Conservation (phyloP, 2,329 filamentous ascomycete genomes). For the Ceratocystis huliohia region DNA sequence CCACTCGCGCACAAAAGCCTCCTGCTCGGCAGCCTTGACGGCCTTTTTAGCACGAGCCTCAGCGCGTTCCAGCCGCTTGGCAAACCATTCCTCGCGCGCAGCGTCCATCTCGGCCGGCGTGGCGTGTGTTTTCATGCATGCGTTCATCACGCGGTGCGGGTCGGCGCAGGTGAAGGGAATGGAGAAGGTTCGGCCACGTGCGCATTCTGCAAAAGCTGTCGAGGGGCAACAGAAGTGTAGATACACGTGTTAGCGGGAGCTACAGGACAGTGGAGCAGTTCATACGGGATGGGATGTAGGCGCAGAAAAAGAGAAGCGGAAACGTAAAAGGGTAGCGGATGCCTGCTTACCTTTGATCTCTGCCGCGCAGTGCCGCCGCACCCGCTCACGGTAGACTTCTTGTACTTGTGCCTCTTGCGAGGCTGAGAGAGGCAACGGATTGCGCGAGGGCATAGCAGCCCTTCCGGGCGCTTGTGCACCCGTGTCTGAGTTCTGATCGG, state of each 20-base stretch:
- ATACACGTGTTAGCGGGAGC: not conserved
- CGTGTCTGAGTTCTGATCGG: not conserved
- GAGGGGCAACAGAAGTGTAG: not conserved
- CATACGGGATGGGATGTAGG: not conserved
- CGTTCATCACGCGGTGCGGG: conserved; percentile 77
- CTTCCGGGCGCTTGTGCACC: conserved; percentile 21
- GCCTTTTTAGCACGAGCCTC: conserved; percentile 53
- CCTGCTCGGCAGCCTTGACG: conserved; percentile 44
- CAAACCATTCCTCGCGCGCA: conserved; percentile 89
- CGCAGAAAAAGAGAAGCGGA: not conserved
- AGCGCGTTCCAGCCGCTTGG: conserved; percentile 56
- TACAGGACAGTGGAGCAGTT: not conserved
- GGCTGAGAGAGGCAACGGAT: conserved; percentile 71
- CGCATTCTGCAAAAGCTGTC: conserved; percentile 82
- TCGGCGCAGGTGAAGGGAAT: conserved; percentile 76
- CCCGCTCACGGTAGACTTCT: conserved; percentile 67
- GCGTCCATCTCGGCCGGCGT: conserved; percentile 75
- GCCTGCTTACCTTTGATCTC: conserved; percentile 57
- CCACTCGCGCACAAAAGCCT: conserved; percentile 54
- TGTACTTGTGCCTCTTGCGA: conserved; percentile 71
- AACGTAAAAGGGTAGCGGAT: not conserved
- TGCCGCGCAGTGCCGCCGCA: conserved; percentile 59
- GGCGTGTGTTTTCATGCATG: conserved; percentile 79
- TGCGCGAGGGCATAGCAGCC: conserved; percentile 47
- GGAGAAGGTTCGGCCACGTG: conserved; percentile 70